Conservation (phyloP, 1,284 basidiomycete species). For the Pascua sp. region DNA sequence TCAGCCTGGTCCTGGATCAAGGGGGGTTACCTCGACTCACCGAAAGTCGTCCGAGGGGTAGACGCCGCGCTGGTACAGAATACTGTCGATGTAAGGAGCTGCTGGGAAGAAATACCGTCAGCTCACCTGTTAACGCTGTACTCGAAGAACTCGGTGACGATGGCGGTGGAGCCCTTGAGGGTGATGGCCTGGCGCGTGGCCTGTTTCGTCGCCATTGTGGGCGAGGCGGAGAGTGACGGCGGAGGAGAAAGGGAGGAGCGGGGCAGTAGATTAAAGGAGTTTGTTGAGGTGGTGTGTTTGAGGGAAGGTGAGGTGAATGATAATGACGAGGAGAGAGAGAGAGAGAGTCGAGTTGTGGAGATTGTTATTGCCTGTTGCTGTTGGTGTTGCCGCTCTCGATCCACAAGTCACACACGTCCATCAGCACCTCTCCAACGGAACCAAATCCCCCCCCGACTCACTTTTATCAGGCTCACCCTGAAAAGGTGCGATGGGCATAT, state of each 20-base stretch:
- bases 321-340: too few species aligned
- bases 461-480: too few species aligned
- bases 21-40: slow-evolving; percentile 19
- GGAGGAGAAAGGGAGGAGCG: too few species aligned
- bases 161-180: slow-evolving; percentile 87
- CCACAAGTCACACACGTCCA: too few species aligned
- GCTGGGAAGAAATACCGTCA: slow-evolving; percentile 12
- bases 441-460: too few species aligned
- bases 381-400: too few species aligned
- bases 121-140: slow-evolving; percentile 86
- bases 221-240: not conserved
- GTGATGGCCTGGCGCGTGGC: slow-evolving; percentile 61
- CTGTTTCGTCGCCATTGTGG: slow-evolving; percentile 48
- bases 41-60: slow-evolving; percentile 95
- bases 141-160: slow-evolving; percentile 99
- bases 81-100: slow-evolving; percentile 54
- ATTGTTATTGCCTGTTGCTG: too few species aligned
- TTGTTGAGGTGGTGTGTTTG: too few species aligned
- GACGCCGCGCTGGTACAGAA: slow-evolving; percentile 93
- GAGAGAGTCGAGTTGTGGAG: too few species aligned
- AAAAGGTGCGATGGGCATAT: not conserved
- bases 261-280: too few species aligned
- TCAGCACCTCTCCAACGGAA: too few species aligned
- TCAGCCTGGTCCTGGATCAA: not conserved
- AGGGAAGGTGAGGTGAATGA: too few species aligned